Conservation (phyloP, 192 early-diverging fungal genomes). For the Dissophora ornata region DNA sequence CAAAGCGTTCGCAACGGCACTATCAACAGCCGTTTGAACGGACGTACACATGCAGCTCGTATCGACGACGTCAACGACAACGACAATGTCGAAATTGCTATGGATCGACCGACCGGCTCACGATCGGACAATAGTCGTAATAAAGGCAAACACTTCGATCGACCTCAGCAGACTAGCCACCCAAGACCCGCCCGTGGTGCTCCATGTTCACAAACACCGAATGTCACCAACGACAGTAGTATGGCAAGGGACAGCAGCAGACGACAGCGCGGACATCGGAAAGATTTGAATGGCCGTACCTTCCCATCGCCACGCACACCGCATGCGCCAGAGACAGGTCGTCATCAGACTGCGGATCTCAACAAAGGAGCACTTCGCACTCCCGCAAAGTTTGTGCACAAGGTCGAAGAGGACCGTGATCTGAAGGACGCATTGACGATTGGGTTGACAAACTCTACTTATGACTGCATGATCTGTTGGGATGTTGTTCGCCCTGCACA, state of each 20-base stretch:
- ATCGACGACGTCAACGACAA: conserved; percentile 15
- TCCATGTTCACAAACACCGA: no score
- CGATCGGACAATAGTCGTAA: conserved; percentile 12
- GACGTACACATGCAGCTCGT: no score
- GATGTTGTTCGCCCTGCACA: conserved; percentile 80
- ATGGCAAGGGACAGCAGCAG: conserved; percentile 12
- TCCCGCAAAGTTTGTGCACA: conserved; percentile 24
- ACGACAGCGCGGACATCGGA: conserved; percentile 1
- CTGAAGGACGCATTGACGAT: conserved; percentile 72
- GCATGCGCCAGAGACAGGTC: background rate
- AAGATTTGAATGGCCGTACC: conserved; percentile 19
- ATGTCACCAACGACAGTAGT: background rate
- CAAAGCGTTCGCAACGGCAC: no score
- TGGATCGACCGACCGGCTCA: background rate
- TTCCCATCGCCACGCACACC: background rate
- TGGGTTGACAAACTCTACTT: conserved; percentile 73
- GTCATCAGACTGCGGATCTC: background rate
- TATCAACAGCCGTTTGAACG: no score
- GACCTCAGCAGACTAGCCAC: no score
- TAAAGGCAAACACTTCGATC: conserved; percentile 3
- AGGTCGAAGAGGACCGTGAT: conserved; percentile 58
- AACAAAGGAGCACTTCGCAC: background rate
- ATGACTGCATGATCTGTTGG: conserved; percentile 98
- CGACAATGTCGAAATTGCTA: background rate
- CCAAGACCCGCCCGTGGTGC: no score